These are phyloP conservation scores for Leptographium radiaticola DNA, from an alignment of 2,329 filamentous ascomycete genomes.

Conservation along the genomic window DNA sequence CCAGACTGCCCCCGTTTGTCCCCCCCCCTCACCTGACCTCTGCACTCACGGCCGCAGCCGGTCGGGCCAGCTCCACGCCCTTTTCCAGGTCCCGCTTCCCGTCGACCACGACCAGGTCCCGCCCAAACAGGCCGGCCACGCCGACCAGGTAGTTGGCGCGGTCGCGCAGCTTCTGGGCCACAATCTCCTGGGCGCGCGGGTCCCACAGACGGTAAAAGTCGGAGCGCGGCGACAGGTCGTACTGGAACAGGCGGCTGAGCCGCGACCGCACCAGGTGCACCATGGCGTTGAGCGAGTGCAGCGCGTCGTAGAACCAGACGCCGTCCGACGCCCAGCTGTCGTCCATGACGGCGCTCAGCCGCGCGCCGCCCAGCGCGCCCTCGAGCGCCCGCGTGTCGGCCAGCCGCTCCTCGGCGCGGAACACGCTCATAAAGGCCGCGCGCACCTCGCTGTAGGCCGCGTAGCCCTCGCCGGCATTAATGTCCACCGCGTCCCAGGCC, in stretches of 20 bases:
- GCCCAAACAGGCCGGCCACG: background rate
- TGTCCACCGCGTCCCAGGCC: constrained; percentile 10
- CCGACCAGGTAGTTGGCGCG: background rate
- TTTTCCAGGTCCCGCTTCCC: background rate
- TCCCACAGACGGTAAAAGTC: background rate
- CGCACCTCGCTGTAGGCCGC: constrained; percentile 6
- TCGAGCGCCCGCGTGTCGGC: background rate
- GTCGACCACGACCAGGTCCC: background rate
- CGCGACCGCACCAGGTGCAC: background rate
- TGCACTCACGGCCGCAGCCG: too few relatives aligned
- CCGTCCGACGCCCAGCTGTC: background rate
- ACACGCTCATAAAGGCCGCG: constrained; percentile 7
- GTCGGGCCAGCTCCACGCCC: background rate
- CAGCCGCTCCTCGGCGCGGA: constrained; percentile 2
- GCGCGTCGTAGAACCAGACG: background rate
- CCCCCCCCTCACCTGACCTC: too few relatives aligned
- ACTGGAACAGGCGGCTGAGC: background rate
- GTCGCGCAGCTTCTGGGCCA: background rate
- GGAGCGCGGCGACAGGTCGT: background rate
- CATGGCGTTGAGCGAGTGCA: background rate
- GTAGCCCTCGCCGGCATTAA: constrained; percentile 2
- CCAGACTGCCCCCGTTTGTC: background rate
- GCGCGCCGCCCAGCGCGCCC: background rate
- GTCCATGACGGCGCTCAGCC: background rate
- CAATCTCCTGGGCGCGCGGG: background rate